Evolutionary conservation across 805 yeast species (phyloP).

Genomic region (Zygosaccharomyces kombuchaensis): DNA sequence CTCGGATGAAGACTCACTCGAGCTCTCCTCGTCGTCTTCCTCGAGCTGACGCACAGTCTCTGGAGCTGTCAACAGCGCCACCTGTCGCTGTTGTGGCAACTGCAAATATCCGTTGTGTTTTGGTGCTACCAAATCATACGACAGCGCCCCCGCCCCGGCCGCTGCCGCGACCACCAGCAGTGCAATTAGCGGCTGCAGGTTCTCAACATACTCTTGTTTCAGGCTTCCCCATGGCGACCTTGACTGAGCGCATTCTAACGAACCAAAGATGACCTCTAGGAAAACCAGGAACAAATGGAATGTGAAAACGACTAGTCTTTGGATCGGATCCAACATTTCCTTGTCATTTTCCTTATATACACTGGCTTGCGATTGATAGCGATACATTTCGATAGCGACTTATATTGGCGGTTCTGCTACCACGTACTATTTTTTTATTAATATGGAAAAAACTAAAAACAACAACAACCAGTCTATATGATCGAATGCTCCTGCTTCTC

Average conservation of each 20-base stretch:
- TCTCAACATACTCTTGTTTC: neutral
- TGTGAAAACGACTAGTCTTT: neutral
- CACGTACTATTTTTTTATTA: neutral
- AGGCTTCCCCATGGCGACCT: neutral
- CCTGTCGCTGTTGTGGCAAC: neutral
- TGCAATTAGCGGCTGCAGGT: neutral
- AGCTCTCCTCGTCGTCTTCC: neutral
- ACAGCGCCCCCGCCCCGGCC: neutral
- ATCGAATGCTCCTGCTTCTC: neutral
- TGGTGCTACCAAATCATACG: neutral
- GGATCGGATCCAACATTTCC: neutral
- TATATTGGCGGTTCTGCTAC: no score
- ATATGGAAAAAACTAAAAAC: neutral
- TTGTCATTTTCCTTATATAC: neutral
- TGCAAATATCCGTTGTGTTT: neutral
- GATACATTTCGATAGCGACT: neutral
- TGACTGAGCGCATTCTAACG: neutral
- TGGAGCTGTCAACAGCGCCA: neutral
- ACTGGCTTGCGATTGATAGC: constrained; percentile 1
- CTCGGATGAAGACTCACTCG: neutral
- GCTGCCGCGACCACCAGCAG: neutral
- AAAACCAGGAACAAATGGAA: neutral
- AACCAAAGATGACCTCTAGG: neutral
- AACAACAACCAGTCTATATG: no score
- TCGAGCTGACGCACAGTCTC: neutral